Evolutionary conservation across 164 flowering plant genomes (phyloP).

Genomic region (Sextonia rubra): DNA sequence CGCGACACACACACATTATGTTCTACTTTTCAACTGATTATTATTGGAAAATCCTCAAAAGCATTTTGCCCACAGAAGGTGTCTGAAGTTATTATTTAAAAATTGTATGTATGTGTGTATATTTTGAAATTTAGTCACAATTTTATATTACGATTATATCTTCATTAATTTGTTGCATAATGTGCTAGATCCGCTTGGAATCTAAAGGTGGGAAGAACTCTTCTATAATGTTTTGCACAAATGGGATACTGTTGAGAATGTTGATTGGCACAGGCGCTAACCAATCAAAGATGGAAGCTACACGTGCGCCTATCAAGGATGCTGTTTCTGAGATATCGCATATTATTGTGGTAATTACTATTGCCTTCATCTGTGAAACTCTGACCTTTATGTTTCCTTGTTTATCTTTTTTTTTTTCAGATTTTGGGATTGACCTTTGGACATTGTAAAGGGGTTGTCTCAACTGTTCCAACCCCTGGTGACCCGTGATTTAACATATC

Average conservation of each 20-base stretch:
- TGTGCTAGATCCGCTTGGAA: constrained; percentile 76
- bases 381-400: not conserved
- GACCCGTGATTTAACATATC: no score
- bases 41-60: no score
- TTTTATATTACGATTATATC: not conserved
- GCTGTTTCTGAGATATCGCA: constrained; percentile 54
- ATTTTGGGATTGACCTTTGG: no score
- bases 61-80: no score
- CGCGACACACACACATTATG: no score
- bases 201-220: constrained; percentile 81
- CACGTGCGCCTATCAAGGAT: constrained; percentile 16
- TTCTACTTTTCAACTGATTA: no score
- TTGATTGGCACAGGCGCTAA: constrained; percentile 46
- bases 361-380: not conserved
- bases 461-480: no score
- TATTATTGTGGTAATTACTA: constrained; percentile 73
- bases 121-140: no score
- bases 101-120: no score
- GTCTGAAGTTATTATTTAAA: no score
- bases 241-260: constrained; percentile 78
- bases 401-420: no score
- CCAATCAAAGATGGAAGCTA: constrained; percentile 22
- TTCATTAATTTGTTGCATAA: constrained; percentile 2
- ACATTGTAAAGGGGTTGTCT: no score
- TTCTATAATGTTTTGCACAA: constrained; percentile 89